Conservation (phyloP, 495 filamentous ascomycete species). For the Choiromyces venosus region DNA sequence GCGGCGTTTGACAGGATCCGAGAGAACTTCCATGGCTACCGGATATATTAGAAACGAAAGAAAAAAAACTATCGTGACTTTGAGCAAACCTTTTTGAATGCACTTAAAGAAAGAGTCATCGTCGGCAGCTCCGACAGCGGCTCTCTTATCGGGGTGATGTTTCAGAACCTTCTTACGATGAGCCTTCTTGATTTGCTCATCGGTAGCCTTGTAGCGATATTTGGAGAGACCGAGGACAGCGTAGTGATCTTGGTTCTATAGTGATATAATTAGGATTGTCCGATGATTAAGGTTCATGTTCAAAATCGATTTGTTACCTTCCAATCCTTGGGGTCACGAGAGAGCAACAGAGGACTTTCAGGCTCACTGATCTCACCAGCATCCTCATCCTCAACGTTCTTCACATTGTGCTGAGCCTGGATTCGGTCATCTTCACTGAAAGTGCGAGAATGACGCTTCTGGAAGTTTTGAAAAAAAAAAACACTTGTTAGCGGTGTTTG, state of each 20-base stretch:
- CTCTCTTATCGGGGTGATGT: slow-evolving; percentile 98
- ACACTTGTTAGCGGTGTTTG: slow-evolving; percentile 37
- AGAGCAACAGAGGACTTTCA: slow-evolving; percentile 84
- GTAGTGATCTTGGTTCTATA: slow-evolving; percentile 91
- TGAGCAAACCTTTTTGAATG: slow-evolving; percentile 73
- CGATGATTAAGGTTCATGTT: background rate
- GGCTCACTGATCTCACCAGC: slow-evolving; percentile 83
- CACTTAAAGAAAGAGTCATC: slow-evolving; percentile 99
- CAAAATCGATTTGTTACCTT: slow-evolving; percentile 58
- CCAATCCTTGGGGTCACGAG: slow-evolving; percentile 96
- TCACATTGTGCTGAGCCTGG: slow-evolving; percentile 86
- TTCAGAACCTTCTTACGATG: slow-evolving; percentile 99
- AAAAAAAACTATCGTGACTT: background rate
- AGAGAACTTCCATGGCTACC: slow-evolving; percentile 71
- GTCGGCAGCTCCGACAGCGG: slow-evolving; percentile 76
- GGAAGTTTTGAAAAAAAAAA: slow-evolving; percentile 18
- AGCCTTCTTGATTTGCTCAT: slow-evolving; percentile 96
- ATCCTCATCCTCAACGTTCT: slow-evolving; percentile 91
- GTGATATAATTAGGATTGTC: slow-evolving; percentile 39
- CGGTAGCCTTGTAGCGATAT: slow-evolving; percentile 84
- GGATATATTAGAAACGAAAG: slow-evolving; percentile 7
- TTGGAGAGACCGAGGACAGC: slow-evolving; percentile 88
- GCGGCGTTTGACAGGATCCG: slow-evolving; percentile 84
- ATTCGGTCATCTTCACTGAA: slow-evolving; percentile 98
- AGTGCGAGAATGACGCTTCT: slow-evolving; percentile 89